phyloP scores from a whole-genome alignment of 2,329 filamentous ascomycete species.

The Aureobasidium pullulans region DNA sequence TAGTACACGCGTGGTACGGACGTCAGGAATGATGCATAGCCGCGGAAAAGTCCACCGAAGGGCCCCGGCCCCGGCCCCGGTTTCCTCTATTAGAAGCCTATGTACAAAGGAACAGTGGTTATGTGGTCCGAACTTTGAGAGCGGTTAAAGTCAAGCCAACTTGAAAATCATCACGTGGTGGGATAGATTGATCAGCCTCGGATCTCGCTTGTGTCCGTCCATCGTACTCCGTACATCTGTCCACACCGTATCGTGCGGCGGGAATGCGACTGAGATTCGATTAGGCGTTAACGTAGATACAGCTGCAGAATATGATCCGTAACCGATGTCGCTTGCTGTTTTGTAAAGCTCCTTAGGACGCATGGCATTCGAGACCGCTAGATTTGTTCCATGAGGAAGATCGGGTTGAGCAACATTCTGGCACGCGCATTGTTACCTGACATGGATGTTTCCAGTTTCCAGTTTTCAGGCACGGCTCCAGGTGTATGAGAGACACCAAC shows the following conservation, averaged over 20 bases:
- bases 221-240: not conserved
- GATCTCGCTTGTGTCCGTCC: not conserved
- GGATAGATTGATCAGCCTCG: not conserved
- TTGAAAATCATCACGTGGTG: not conserved
- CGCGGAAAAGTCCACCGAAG: not conserved
- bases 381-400: no score
- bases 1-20: not conserved
- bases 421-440: no score
- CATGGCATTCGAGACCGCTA: no score
- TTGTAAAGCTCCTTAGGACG: no score
- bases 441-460: no score
- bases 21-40: not conserved
- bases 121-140: not conserved
- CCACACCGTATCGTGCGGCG: not conserved
- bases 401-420: no score
- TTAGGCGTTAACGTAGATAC: not conserved
- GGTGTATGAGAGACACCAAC: no score
- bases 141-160: not conserved
- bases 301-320: not conserved
- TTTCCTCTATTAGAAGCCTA: conserved; percentile 5
- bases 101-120: not conserved
- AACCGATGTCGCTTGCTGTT: no score
- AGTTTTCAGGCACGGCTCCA: no score
- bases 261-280: not conserved
- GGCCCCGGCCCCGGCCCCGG: not conserved